A percentile compares a stretch with the other conserved stretches of the same genome.
Evolutionary conservation across 2,329 filamentous ascomycete genomes (phyloP).

Genomic region (Trichoderma sp.): DNA sequence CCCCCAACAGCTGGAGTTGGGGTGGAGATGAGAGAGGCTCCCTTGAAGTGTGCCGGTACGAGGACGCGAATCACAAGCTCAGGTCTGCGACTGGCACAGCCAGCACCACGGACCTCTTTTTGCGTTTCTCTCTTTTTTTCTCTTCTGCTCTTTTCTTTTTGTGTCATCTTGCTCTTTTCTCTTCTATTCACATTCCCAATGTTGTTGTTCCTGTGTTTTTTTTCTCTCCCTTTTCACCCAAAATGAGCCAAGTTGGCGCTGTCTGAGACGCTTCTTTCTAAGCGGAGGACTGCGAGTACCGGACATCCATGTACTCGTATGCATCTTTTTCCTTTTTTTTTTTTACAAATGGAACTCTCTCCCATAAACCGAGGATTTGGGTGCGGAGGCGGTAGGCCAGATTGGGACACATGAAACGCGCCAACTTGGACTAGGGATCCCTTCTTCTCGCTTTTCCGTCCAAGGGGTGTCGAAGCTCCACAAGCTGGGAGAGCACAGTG

Average conservation of each 20-base stretch:
- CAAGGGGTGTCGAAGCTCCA: slow-evolving; percentile 17
- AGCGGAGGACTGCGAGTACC: not conserved
- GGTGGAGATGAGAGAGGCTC: not conserved
- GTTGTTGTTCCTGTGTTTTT: not conserved
- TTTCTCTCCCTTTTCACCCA: no score
- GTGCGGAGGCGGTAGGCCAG: slow-evolving; percentile 17
- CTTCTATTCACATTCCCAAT: not conserved
- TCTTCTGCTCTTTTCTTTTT: not conserved
- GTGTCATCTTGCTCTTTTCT: not conserved
- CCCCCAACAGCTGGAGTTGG: not conserved
- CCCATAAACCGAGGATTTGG: slow-evolving; percentile 18
- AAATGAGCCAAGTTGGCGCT: not conserved
- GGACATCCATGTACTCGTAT: not conserved
- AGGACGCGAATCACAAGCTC: not conserved
- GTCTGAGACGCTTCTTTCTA: not conserved
- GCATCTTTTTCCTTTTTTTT: not conserved
- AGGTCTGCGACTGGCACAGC: not conserved
- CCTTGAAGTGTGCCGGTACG: not conserved
- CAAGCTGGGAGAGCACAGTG: not conserved
- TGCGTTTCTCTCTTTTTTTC: not conserved
- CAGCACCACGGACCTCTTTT: not conserved
- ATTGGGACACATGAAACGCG: slow-evolving; percentile 24
- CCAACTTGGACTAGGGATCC: slow-evolving; percentile 22
- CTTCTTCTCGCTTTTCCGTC: slow-evolving; percentile 18
- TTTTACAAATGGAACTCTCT: not conserved